Conservation (phyloP, 2,329 filamentous ascomycete species). For the Karstenula rhodostoma region DNA sequence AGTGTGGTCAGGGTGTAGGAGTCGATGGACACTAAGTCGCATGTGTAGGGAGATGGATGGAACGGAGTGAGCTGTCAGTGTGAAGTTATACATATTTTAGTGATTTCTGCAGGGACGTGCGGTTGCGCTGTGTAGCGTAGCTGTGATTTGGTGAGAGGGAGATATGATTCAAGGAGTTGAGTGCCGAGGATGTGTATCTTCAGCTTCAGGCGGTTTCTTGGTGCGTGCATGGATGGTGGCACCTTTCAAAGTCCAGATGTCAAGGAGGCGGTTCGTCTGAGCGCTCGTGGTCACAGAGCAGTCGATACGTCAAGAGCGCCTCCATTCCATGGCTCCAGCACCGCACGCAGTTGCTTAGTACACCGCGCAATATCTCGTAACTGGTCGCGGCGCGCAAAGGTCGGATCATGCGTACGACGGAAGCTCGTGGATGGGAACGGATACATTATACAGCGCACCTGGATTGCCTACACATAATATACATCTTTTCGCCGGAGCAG, state of each 20-base stretch:
- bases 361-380: background rate
- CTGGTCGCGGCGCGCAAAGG: background rate
- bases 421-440: background rate
- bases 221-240: background rate
- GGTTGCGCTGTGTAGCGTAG: too few relatives aligned
- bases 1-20: background rate
- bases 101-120: too few relatives aligned
- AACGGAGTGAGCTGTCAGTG: too few relatives aligned
- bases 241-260: background rate
- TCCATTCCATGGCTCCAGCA: background rate
- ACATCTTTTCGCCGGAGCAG: conserved; percentile 20
- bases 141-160: too few relatives aligned
- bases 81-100: too few relatives aligned
- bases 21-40: background rate
- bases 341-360: too few relatives aligned
- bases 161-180: too few relatives aligned
- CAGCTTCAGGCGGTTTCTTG: too few relatives aligned
- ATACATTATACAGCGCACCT: background rate
- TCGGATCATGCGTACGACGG: background rate
- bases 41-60: background rate
- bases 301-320: background rate
- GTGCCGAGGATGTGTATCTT: too few relatives aligned
- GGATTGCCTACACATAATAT: conserved; percentile 15
- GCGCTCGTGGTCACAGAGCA: background rate
- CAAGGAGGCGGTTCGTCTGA: background rate